Evolutionary conservation across 257 asterid genomes (phyloP).

Genomic region (Lithospermum erythrorhizon): DNA sequence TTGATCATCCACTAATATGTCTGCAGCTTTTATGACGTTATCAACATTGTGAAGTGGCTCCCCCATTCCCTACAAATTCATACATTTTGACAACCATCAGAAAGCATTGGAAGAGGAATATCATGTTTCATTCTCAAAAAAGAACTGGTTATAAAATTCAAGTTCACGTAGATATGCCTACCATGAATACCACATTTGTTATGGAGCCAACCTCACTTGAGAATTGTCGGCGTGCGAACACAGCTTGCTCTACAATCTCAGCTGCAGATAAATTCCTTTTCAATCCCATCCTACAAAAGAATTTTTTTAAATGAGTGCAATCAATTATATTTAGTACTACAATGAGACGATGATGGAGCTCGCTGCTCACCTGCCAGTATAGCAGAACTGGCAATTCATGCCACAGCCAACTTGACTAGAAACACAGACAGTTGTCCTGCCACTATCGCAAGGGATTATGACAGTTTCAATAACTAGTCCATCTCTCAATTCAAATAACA

Average conservation of each 20-base stretch:
- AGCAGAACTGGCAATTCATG: constrained; percentile 98
- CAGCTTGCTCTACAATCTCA: constrained; percentile 99
- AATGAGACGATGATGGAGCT: constrained; percentile 7
- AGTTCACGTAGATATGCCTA: constrained; percentile 15
- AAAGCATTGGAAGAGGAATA: not conserved
- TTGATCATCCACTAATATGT: constrained; percentile 82
- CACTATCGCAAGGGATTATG: constrained; percentile 77
- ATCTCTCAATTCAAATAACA: constrained; percentile 74
- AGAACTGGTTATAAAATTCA: not conserved
- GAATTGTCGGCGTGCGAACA: constrained; percentile 68
- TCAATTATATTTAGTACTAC: constrained; percentile 2
- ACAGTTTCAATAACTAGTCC: constrained; percentile 87
- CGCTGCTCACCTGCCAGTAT: constrained; percentile 91
- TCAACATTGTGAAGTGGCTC: constrained; percentile 93
- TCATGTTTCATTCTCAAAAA: not conserved
- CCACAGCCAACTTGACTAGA: constrained; percentile 99
- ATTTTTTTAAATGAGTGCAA: constrained; percentile 9
- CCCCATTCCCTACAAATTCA: constrained; percentile 74
- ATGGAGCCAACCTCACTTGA: constrained; percentile 66
- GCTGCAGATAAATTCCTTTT: constrained; percentile 71
- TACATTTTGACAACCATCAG: not conserved
- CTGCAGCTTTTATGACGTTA: constrained; percentile 81
- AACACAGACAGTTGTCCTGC: constrained; percentile 90
- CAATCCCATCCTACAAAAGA: constrained; percentile 81
- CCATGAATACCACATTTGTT: constrained; percentile 94